Evolutionary conservation across 139 green algal genomes (phyloP), one percentile per base, ranked within the genome.

Genomic region (Parachlorella kessleri): DNA sequence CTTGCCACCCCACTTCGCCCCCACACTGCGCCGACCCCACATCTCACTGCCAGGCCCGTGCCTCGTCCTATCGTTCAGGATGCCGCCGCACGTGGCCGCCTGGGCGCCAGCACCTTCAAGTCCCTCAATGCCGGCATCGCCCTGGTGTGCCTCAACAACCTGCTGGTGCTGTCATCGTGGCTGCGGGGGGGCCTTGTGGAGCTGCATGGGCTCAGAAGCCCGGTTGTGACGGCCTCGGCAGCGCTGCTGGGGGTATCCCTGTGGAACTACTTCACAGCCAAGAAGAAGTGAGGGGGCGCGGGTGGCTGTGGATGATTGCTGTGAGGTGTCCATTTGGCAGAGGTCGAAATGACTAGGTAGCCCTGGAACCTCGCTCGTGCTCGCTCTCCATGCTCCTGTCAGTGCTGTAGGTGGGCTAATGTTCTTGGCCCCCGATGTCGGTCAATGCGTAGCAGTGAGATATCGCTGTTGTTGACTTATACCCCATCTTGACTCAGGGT

Each of bases 21-120:
- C 48, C 48, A 59, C 48, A 10, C 48, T 18, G n/a, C n/a, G n/a
- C n/a, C n/a, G n/a, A n/a, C n/a, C n/a, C n/a, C n/a, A n/a, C n/a
- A n/a, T n/a, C n/a, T n/a, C n/a, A n/a, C n/a, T n/a, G n/a, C n/a
- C n/a, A n/a, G n/a, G n/a, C n/a, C n/a, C n/a, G n/a, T n/a, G n/a
- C n/a, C n/a, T n/a, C n/a, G n/a, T n/a, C n/a, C n/a, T n/a, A n/a
- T n/a, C 48, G 10, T 59, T 59, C 48, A 81, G 39, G 87, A 93
- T 73, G 89, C 89, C 2, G 76, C 83, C 3, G 67, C 81, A 14
- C 78, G 89, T 4, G 79, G 76, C 6, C 83, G 89, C 33, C 77
- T 93, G 30, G 83, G 83, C 1, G 89, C 88, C 4, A 85, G 75
- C 70, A 93, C 89, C 35, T 93, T 93, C 77, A 89, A 84, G 54